Evolutionary conservation across 1,284 basidiomycete species (phyloP).

Genomic region (Hymenochaete sp.): DNA sequence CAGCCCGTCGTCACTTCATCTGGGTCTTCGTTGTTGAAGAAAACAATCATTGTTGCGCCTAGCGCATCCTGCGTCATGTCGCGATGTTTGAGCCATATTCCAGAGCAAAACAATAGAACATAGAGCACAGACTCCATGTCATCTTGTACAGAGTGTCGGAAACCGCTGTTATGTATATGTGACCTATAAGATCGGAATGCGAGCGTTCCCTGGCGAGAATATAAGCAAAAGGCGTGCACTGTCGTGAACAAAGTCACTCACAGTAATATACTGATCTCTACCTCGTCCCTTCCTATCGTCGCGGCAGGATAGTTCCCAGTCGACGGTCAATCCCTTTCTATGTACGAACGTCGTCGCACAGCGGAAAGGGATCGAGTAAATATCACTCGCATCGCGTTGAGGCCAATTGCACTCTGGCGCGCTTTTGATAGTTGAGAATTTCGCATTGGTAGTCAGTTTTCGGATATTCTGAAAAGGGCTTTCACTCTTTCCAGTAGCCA

Average conservation of each 20-base stretch:
- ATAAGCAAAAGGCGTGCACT: no score
- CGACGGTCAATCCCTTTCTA: slow-evolving; percentile 26
- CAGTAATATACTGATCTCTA: slow-evolving; percentile 31
- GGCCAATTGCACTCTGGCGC: slow-evolving; percentile 22
- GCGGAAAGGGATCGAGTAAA: slow-evolving; percentile 25
- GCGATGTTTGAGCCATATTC: not conserved
- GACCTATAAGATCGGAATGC: not conserved
- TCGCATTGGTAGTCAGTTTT: no score
- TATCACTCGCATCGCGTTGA: slow-evolving; percentile 30
- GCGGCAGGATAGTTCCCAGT: slow-evolving; percentile 28
- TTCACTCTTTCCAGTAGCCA: no score
- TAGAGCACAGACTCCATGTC: slow-evolving; percentile 31
- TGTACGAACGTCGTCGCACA: slow-evolving; percentile 16
- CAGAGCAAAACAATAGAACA: slow-evolving; percentile 20
- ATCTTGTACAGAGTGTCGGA: slow-evolving; percentile 24
- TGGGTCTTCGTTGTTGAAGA: no score
- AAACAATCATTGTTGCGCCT: no score
- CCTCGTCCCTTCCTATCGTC: slow-evolving; percentile 22
- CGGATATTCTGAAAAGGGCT: no score
- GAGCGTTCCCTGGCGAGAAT: not conserved
- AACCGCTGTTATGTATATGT: no score
- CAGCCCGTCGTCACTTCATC: no score
- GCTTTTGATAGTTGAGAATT: no score
- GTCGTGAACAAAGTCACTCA: slow-evolving; percentile 5
- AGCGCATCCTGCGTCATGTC: no score